A percentile compares a stretch with the other conserved stretches of the same genome.
Evolutionary conservation across 2,329 filamentous ascomycete genomes (phyloP).

Genomic region (Clarireedia hainanense): DNA sequence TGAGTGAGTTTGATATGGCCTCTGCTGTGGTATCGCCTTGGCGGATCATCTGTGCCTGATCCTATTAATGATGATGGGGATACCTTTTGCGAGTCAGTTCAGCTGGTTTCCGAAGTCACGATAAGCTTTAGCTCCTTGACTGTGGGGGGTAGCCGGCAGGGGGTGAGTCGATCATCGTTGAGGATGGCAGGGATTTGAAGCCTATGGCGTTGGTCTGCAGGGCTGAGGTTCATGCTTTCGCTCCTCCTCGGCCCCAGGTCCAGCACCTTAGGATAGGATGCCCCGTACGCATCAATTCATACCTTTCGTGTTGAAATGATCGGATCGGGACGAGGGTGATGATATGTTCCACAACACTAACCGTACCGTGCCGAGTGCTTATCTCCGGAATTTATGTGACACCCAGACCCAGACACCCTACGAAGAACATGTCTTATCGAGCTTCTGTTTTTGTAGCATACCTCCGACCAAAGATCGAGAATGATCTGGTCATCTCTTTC

Average conservation of each 20-base stretch:
- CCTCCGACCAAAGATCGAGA: not conserved
- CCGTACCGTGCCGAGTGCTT: not conserved
- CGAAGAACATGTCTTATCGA: not conserved
- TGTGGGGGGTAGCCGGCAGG: constrained; percentile 1
- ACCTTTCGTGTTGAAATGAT: too few species aligned
- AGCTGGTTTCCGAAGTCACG: constrained; percentile 5
- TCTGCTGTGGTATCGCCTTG: not conserved
- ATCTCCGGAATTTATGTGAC: constrained; percentile 2
- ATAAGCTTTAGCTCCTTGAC: constrained; percentile 1
- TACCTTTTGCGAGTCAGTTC: not conserved
- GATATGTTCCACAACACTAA: not conserved
- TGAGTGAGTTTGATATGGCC: not conserved
- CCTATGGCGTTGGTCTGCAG: too few species aligned
- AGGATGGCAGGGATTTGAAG: too few species aligned
- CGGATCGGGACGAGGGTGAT: not conserved
- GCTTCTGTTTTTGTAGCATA: not conserved
- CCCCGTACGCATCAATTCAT: too few species aligned
- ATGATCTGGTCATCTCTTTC: not conserved
- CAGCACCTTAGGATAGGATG: too few species aligned
- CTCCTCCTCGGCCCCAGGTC: too few species aligned
- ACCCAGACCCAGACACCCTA: not conserved
- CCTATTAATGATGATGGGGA: not conserved
- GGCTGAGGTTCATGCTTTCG: too few species aligned
- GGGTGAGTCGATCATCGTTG: not conserved
- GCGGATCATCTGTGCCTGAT: not conserved